These are phyloP conservation scores for Pestalotiopsis sp. DNA, from an alignment of 2,329 filamentous ascomycete species.

Conservation along the genomic window DNA sequence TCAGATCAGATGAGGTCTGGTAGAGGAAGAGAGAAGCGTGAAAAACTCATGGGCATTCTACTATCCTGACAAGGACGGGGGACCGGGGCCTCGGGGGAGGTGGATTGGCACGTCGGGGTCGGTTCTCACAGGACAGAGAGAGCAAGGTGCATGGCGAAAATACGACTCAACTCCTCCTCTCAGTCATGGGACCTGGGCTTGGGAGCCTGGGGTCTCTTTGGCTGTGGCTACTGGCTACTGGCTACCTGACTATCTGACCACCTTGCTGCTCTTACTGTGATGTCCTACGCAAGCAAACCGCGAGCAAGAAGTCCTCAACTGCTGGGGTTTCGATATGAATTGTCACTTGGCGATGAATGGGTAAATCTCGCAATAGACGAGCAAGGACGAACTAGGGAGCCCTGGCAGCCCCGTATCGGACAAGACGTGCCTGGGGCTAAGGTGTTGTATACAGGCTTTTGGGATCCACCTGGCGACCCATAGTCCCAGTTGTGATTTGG, in stretches of 20 bases:
- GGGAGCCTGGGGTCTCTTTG: not conserved
- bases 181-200: not conserved
- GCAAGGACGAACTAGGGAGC: slow-evolving; percentile 8
- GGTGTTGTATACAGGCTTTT: not conserved
- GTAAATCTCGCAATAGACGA: slow-evolving; percentile 6
- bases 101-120: not conserved
- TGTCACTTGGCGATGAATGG: not conserved
- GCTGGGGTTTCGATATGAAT: not conserved
- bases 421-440: not conserved
- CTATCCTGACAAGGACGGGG: not conserved
- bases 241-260: too few relatives aligned
- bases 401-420: slow-evolving; percentile 10
- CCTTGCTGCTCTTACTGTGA: not conserved
- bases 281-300: too few relatives aligned
- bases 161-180: not conserved
- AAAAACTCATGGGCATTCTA: too few relatives aligned
- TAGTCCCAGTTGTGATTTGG: not conserved
- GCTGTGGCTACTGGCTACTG: not conserved
- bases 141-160: not conserved
- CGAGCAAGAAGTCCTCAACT: not conserved
- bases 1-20: not conserved
- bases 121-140: not conserved
- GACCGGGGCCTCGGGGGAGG: not conserved
- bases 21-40: too few relatives aligned
- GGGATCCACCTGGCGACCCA: too few relatives aligned